These are phyloP conservation scores for Tulasnella sp. DNA, from an alignment of 768 basidiomycete species.

Conservation along the genomic window DNA sequence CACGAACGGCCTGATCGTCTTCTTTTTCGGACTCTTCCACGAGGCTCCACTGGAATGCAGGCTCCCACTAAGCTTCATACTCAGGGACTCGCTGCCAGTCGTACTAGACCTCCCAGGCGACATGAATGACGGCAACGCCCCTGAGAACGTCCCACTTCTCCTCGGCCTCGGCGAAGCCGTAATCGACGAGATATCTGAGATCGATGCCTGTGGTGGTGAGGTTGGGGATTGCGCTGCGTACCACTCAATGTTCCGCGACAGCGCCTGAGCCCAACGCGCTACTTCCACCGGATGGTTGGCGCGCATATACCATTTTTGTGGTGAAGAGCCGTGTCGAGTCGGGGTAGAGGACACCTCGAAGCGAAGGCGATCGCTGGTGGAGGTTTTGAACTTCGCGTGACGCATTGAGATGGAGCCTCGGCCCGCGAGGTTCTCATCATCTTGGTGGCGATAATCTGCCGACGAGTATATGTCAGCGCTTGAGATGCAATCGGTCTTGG, in stretches of 20 bases:
- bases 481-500: no score
- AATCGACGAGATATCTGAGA: neutral
- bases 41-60: neutral
- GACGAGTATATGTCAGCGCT: neutral
- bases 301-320: slow-evolving; percentile 73
- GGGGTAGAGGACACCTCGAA: slow-evolving; percentile 62
- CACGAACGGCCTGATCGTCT: neutral
- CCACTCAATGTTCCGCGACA: slow-evolving; percentile 65
- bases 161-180: neutral
- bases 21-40: slow-evolving; percentile 10
- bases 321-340: slow-evolving; percentile 30
- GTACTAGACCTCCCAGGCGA: neutral
- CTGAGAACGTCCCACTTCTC: neutral
- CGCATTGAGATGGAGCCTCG: slow-evolving; percentile 85
- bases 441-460: slow-evolving; percentile 72
- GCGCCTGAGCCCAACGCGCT: slow-evolving; percentile 72
- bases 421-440: slow-evolving; percentile 76
- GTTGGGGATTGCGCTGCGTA: slow-evolving; percentile 34
- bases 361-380: slow-evolving; percentile 47
- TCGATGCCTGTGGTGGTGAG: neutral
- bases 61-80: neutral
- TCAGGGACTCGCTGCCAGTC: slow-evolving; percentile 5
- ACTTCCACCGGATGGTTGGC: slow-evolving; percentile 86
- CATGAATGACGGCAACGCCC: neutral
- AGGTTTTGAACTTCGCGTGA: slow-evolving; percentile 51